Conservation (phyloP, 2,329 filamentous ascomycete species). For the Fusarium subtropicale region DNA sequence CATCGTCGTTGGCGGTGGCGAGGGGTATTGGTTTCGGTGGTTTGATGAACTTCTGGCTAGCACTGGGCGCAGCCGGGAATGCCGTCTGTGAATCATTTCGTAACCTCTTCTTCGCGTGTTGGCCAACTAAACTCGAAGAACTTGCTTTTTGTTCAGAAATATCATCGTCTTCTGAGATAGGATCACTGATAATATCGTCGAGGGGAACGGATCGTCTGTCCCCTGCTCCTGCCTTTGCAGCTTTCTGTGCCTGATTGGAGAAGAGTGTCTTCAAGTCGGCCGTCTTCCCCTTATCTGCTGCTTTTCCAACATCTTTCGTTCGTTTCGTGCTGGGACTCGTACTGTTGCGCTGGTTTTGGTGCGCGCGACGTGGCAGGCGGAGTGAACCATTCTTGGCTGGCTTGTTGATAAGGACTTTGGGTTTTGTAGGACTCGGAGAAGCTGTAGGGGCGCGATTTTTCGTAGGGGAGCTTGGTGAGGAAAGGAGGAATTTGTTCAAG, state of each 20-base stretch:
- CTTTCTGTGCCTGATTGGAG: constrained; percentile 68
- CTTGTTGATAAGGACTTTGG: constrained; percentile 34
- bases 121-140: constrained; percentile 65
- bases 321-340: constrained; percentile 56
- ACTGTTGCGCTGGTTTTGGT: constrained; percentile 47
- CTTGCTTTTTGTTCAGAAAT: constrained; percentile 63
- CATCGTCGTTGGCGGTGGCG: constrained; percentile 61
- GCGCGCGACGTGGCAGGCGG: constrained; percentile 44
- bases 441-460: constrained; percentile 50
- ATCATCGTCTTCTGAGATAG: constrained; percentile 71
- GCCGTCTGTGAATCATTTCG: constrained; percentile 51
- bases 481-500: constrained; percentile 64
- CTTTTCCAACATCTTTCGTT: constrained; percentile 53
- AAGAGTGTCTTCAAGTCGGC: constrained; percentile 70
- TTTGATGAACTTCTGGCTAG: constrained; percentile 65
- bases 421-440: constrained; percentile 58
- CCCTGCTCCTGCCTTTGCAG: constrained; percentile 50
- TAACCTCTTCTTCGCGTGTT: constrained; percentile 66
- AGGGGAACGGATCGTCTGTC: constrained; percentile 49
- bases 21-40: constrained; percentile 52
- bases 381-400: constrained; percentile 40
- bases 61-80: constrained; percentile 43
- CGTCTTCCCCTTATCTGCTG: constrained; percentile 64
- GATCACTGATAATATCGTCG: constrained; percentile 66
- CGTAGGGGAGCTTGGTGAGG: constrained; percentile 61